Percentiles rank a stretch among this genome's conserved stretches.
These are phyloP conservation scores for Annulohypoxylon truncatum DNA, from an alignment of 2,329 filamentous ascomycete genomes.

Conservation along the genomic window DNA sequence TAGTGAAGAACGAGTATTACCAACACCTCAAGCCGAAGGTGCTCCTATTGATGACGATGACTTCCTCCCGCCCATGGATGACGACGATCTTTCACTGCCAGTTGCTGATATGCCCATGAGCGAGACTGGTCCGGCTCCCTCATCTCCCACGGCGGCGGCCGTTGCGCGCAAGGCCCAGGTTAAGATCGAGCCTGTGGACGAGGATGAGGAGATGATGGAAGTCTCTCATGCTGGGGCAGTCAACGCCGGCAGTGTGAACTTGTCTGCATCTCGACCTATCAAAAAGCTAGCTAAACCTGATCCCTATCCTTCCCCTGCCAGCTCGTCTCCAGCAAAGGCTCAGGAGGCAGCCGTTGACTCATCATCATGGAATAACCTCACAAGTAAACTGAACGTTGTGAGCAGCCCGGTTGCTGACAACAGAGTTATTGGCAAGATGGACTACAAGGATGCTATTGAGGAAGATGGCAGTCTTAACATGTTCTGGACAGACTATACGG, in stretches of 20 bases:
- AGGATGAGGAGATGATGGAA: slow-evolving; percentile 87
- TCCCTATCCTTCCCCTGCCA: slow-evolving; percentile 75
- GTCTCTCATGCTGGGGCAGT: slow-evolving; percentile 80
- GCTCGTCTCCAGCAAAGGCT: slow-evolving; percentile 78
- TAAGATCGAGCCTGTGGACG: slow-evolving; percentile 64
- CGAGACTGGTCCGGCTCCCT: slow-evolving; percentile 76
- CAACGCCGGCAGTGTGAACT: slow-evolving; percentile 80
- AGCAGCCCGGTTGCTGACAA: slow-evolving; percentile 76
- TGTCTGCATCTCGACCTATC: slow-evolving; percentile 81
- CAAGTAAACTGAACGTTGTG: slow-evolving; percentile 85
- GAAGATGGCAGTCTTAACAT: slow-evolving; percentile 91
- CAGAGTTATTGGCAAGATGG: slow-evolving; percentile 80
- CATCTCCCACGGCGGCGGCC: slow-evolving; percentile 85
- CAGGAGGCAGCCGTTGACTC: slow-evolving; percentile 75
- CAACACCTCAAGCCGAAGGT: slow-evolving; percentile 63
- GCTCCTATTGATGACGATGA: slow-evolving; percentile 67
- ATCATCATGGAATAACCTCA: slow-evolving; percentile 88
- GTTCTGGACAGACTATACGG: slow-evolving; percentile 97
- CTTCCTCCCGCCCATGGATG: slow-evolving; percentile 68
- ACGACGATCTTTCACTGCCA: slow-evolving; percentile 65
- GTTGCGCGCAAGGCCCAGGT: slow-evolving; percentile 75
- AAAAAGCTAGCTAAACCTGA: slow-evolving; percentile 79
- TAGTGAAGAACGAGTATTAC: slow-evolving; percentile 61
- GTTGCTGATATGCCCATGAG: slow-evolving; percentile 76
- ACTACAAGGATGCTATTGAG: slow-evolving; percentile 87